Evolutionary conservation across 1,284 basidiomycete genomes (phyloP), one percentile per base, ranked within the genome.

Genomic region (Rhodotorula sp.): DNA sequence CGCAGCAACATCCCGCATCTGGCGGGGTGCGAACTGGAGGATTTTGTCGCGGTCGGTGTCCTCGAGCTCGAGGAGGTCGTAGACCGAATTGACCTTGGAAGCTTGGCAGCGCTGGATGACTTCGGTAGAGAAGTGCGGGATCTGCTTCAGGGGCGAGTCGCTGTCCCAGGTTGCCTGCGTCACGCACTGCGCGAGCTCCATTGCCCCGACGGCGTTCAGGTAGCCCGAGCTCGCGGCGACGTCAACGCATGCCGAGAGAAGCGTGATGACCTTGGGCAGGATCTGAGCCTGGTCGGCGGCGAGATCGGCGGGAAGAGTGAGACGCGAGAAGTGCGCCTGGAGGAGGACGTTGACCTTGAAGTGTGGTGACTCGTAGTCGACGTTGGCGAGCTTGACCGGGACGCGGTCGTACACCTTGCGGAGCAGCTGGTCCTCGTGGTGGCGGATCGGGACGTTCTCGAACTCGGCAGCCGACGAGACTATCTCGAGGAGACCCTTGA

Each of bases 141-240:
- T 90, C 80, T 99, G 95, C 78, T 91, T 92, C 78, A 98, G 81
- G 0, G 93, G 92, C 56, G 90, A 92, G 80, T 97, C 96, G 44
- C 89, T 89, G 78, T 99, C 94, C 95, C 95, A 98, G 79, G 95
- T 89, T 0, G 91, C 94, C 81, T 99, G 96, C 3, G 98, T 93
- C 80, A 62, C 30, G 40, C 92, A 94, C 82, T 99, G 96, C n/a
- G 90, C 91, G 68, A 99, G 80, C 82, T 99, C 96, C 96, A 99
- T 99, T 0, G 94, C 95, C 59, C 94, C 91, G 22, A 98, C 83
- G 1, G 94, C 95, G 78, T 89, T 95, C 77, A 99, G 81, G 88
- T 89, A 95, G 5, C 91, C 93, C 78, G 97, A 97, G 59, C 90
- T 93, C 8, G 91, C 94, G 92, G 99, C 94, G 69, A 99, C 95